Evolutionary conservation across 495 filamentous ascomycete species (phyloP).

Genomic region (Astrothelium subdiscretum): DNA sequence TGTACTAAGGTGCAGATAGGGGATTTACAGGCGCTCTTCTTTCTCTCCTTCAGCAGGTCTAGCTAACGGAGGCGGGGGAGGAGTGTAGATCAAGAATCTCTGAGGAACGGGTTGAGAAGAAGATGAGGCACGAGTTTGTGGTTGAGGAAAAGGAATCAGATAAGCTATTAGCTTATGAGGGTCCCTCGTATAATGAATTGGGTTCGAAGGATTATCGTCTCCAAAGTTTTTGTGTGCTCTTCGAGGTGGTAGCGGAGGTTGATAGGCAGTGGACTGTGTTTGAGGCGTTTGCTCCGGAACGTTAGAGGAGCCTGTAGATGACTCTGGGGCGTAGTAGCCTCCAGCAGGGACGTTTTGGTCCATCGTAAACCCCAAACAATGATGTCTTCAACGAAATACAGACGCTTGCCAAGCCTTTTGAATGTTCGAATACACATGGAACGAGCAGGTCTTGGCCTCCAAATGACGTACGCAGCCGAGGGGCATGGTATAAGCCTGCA

Average conservation of each 20-base stretch:
- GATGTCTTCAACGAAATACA: background rate
- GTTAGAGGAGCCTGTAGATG: background rate
- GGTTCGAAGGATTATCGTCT: slow-evolving; percentile 17
- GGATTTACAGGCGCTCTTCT: slow-evolving; percentile 19
- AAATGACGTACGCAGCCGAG: background rate
- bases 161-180: slow-evolving; percentile 30
- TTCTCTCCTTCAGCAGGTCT: slow-evolving; percentile 28
- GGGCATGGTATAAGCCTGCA: background rate
- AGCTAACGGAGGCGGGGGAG: slow-evolving; percentile 27
- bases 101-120: slow-evolving; percentile 18
- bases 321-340: background rate
- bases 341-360: background rate
- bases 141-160: slow-evolving; percentile 32
- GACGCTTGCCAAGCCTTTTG: too few relatives aligned
- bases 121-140: slow-evolving; percentile 18
- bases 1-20: background rate
- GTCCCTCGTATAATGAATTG: slow-evolving; percentile 24
- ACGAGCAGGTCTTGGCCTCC: background rate
- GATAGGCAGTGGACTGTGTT: background rate
- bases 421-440: too few relatives aligned
- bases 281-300: background rate
- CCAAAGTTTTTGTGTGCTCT: slow-evolving; percentile 7
- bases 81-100: slow-evolving; percentile 33
- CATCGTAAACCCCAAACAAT: background rate
- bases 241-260: slow-evolving; percentile 4